Percentiles rank a stretch among this genome's conserved stretches.
Evolutionary conservation across 345 rosid genomes (phyloP).

Genomic region (Linum usitatissimum): DNA sequence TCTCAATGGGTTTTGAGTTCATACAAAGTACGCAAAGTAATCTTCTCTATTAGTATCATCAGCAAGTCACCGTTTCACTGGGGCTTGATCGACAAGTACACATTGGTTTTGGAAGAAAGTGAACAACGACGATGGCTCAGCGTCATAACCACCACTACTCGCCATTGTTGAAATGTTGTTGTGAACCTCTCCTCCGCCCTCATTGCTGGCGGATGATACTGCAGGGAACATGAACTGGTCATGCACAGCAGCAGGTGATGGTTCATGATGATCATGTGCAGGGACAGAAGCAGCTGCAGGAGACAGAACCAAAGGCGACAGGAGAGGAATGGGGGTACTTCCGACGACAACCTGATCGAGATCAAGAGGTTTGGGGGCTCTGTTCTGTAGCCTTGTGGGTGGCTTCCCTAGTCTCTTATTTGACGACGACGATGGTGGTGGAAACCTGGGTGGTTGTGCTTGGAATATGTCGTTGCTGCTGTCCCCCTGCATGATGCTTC

Average conservation of each 20-base stretch:
- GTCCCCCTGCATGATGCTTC: no score
- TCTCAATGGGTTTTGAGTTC: no score
- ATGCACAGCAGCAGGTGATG: neutral
- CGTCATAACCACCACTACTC: neutral
- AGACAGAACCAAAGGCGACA: neutral
- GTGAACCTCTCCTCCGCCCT: neutral
- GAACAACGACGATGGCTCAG: neutral
- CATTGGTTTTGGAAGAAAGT: neutral
- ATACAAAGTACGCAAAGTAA: no score
- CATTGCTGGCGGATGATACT: neutral
- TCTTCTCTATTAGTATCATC: no score
- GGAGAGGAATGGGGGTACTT: neutral
- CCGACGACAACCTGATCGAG: neutral
- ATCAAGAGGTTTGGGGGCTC: neutral
- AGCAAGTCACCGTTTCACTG: neutral
- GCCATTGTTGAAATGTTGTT: no score
- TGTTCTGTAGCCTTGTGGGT: slow-evolving; percentile 3
- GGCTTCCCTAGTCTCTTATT: slow-evolving; percentile 1
- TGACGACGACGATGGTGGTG: no score
- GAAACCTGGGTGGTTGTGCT: neutral
- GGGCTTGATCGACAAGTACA: neutral
- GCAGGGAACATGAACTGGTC: neutral
- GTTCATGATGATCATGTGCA: no score
- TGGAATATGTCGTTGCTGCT: neutral
- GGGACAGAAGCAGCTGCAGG: neutral